These are phyloP conservation scores for Ustilago lituana DNA, from an alignment of 1,284 basidiomycete genomes.

Conservation along the genomic window DNA sequence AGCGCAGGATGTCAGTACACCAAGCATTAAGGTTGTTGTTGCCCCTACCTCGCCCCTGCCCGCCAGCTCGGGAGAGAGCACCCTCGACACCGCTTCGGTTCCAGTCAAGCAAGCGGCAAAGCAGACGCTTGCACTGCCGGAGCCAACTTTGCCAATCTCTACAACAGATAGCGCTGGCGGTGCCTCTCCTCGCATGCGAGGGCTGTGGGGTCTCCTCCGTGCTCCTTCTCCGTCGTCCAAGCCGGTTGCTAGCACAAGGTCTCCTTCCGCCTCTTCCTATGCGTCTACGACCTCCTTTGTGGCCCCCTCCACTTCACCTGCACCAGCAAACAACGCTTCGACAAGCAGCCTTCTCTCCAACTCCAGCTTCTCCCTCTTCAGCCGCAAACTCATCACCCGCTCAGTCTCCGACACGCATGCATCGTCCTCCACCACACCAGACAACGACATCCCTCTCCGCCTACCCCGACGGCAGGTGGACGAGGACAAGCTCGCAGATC, in stretches of 20 bases:
- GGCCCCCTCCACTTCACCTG: background rate
- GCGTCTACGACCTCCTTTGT: constrained; percentile 7
- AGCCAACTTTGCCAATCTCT: background rate
- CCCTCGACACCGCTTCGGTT: background rate
- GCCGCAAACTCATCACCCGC: constrained; percentile 8
- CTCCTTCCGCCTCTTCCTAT: constrained; percentile 14
- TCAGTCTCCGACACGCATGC: constrained; percentile 9
- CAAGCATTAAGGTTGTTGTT: constrained; percentile 3
- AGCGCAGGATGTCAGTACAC: background rate
- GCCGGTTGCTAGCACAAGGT: background rate
- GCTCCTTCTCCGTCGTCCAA: constrained; percentile 1
- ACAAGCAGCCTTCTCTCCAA: constrained; percentile 8
- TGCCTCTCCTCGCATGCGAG: constrained; percentile 2
- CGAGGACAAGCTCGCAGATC: constrained; percentile 34
- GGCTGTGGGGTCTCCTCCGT: constrained; percentile 16
- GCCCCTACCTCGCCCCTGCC: background rate
- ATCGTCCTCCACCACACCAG: background rate
- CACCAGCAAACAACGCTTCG: background rate
- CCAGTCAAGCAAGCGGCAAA: background rate
- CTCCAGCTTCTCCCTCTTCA: constrained; percentile 17
- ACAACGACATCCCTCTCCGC: constrained; percentile 6
- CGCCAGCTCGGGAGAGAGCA: background rate
- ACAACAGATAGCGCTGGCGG: background rate
- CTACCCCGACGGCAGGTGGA: constrained; percentile 28
- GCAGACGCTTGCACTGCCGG: constrained; percentile 1